Conservation (phyloP, 805 yeast species). For the Metschnikowia henanensis region DNA sequence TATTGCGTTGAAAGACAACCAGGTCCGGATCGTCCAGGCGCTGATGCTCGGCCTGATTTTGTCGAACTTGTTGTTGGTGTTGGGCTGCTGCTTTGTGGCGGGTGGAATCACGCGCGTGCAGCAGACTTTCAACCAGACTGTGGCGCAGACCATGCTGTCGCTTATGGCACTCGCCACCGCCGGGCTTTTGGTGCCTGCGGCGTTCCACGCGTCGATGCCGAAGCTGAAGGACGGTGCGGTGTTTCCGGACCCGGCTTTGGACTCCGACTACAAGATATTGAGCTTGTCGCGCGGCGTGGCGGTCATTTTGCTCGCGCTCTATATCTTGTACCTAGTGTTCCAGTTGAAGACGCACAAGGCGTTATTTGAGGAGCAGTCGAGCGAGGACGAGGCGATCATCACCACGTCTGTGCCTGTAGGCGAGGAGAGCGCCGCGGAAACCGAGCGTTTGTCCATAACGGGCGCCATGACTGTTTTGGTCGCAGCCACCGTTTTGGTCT, state of each 20-base stretch:
- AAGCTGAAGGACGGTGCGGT: conserved; percentile 34
- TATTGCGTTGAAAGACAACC: conserved; percentile 83
- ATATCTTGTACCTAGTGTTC: conserved; percentile 80
- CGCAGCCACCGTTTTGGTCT: conserved; percentile 72
- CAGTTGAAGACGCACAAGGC: conserved; percentile 87
- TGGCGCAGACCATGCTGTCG: conserved; percentile 97
- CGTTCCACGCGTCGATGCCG: conserved; percentile 83
- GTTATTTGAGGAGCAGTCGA: conserved; percentile 61
- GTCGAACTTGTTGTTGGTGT: conserved; percentile 82
- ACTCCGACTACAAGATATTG: conserved; percentile 52
- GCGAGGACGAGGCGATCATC: conserved; percentile 42
- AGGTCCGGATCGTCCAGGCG: conserved; percentile 93
- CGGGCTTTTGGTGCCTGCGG: conserved; percentile 91
- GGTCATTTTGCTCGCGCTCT: conserved; percentile 71
- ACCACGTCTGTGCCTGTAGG: conserved; percentile 30
- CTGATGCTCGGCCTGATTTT: conserved; percentile 95
- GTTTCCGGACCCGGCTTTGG: conserved; percentile 39
- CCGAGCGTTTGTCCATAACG: conserved; percentile 46
- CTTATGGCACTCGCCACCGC: conserved; percentile 88
- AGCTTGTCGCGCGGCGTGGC: conserved; percentile 85
- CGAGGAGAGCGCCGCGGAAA: conserved; percentile 16
- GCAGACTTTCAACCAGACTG: conserved; percentile 92
- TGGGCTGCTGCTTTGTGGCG: conserved; percentile 93
- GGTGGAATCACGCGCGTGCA: conserved; percentile 89
- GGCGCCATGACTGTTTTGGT: conserved; percentile 59